Evolutionary conservation across 352 stramenopile species (phyloP), one percentile per base, ranked within the genome.

Genomic region (Plasmopara halstedii): DNA sequence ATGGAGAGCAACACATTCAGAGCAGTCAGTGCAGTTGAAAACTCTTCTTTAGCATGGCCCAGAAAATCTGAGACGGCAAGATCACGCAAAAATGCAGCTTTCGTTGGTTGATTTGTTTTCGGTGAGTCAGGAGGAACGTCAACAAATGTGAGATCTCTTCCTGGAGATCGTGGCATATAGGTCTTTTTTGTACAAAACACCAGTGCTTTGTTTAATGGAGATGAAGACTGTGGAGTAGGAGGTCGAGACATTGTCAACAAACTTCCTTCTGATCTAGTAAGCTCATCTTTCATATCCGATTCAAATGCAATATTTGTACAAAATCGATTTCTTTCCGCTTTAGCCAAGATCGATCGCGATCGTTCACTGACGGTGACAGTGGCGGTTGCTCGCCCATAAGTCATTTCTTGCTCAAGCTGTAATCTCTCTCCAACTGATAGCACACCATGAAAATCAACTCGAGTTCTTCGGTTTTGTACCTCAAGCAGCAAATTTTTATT

Each of bases 1-100:
- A 92, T 88, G 3, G 62, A 66, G 4, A 89, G 41, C 20, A 92
- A 37, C 6, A 92, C 74, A 23, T 80, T 88, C 3, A 92, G 48
- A 14, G 78, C 81, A n/a, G 81, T 89, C 20, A 79, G 18, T 0
- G 78, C 72, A 6, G 81, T 92, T 20, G 75, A 86, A 22, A 86
- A 70, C 41, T 88, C 77, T 42, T 92, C 81, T 36, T 84, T 61
- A 6, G 78, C 72, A 37, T 89, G 73, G 15, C 49, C 84, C 6
- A 88, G 39, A 31, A 92, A 92, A 23, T 92, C 67, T 0, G 56
- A 63, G 13, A 90, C 71, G 0, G 73, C 75, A 8, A 92, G 46
- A 2, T 73, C 62, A 17, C 81, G 70, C 19, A 92, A 53, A 19
- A 92, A 92, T 3, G 35, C 53, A 42, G 52, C 63, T 49, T 85